Conservation (phyloP, 2,329 filamentous ascomycete species). For the Rhinocladiella similis region DNA sequence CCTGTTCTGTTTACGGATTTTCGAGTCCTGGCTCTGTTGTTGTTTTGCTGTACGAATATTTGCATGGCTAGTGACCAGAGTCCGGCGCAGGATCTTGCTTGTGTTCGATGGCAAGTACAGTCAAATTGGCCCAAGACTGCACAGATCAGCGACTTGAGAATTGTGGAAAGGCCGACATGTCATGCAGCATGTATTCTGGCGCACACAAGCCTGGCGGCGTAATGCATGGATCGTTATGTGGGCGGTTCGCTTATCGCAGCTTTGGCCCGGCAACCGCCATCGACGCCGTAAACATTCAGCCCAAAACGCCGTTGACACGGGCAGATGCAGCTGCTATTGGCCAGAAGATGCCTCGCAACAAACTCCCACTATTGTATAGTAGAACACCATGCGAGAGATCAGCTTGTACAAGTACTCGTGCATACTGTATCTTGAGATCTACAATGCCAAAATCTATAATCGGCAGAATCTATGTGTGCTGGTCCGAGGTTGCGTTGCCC, state of each 20-base stretch:
- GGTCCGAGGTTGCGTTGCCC: too few relatives aligned
- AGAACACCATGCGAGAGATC: not conserved
- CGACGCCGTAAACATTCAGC: not conserved
- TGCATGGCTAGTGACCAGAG: too few relatives aligned
- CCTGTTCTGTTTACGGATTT: constrained; percentile 12
- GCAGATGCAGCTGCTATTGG: not conserved
- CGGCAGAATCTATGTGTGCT: too few relatives aligned
- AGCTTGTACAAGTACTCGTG: not conserved
- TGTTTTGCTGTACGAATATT: not conserved
- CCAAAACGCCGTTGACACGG: not conserved
- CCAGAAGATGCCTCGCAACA: not conserved
- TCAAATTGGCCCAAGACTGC: not conserved
- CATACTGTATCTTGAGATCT: not conserved
- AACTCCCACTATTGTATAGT: not conserved
- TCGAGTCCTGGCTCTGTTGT: not conserved
- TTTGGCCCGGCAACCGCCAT: constrained; percentile 2
- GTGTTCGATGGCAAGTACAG: not conserved
- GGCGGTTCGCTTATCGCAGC: not conserved
- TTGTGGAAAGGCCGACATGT: not conserved
- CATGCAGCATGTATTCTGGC: not conserved
- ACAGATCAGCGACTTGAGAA: not conserved
- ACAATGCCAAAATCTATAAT: too few relatives aligned
- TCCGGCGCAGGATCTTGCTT: not conserved
- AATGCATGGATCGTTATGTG: constrained; percentile 3
- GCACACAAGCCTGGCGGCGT: not conserved